These are phyloP conservation scores for Sonneratia caseolaris DNA, from an alignment of 345 rosid species.

Conservation along the genomic window DNA sequence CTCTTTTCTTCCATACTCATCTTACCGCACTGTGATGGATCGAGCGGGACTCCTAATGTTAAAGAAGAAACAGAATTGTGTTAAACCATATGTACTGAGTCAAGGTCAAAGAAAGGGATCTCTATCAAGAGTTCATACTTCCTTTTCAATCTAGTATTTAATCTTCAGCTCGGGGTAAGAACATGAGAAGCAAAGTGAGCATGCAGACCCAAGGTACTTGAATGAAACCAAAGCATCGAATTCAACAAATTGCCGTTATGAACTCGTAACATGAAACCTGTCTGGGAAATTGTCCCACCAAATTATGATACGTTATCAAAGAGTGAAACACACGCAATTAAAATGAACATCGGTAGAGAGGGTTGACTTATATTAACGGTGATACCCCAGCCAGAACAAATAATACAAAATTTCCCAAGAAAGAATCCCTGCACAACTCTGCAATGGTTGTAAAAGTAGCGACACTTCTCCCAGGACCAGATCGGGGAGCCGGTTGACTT, in stretches of 20 bases:
- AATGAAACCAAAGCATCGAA: too few species aligned
- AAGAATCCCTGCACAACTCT: neutral
- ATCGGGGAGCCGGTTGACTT: neutral
- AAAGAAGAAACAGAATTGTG: neutral
- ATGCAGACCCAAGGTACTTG: too few species aligned
- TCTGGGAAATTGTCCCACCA: too few species aligned
- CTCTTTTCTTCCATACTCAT: constrained; percentile 70
- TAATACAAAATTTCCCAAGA: neutral
- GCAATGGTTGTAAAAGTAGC: neutral
- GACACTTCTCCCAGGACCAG: neutral
- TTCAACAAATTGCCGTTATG: too few species aligned
- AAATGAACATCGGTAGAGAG: neutral
- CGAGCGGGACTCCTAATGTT: constrained; percentile 25
- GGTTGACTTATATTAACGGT: neutral
- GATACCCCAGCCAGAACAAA: neutral
- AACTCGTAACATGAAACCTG: too few species aligned
- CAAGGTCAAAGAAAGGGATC: neutral
- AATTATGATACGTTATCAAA: neutral
- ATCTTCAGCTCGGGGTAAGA: neutral
- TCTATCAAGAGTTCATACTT: neutral
- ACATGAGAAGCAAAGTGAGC: neutral
- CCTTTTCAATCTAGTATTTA: neutral
- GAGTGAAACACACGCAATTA: too few species aligned
- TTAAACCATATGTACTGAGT: neutral
- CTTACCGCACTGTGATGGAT: constrained; percentile 45